phyloP scores from a whole-genome alignment of 202 grass and related monocot species.

The Setaria italica region DNA sequence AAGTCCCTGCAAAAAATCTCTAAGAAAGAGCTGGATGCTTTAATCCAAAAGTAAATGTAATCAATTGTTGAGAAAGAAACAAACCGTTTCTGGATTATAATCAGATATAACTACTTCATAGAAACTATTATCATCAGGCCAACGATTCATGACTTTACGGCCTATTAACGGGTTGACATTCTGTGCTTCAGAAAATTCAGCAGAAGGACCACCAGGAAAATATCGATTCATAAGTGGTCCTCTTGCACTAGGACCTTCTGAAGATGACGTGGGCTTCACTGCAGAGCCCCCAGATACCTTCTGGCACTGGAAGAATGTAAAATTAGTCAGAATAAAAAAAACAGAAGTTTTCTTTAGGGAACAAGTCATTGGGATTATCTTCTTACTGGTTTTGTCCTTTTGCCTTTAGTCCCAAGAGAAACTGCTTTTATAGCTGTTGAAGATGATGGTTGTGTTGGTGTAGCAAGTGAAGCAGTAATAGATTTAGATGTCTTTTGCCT shows the following conservation, averaged over 20 bases:
- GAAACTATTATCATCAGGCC: slow-evolving; percentile 97
- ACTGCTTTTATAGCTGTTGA: slow-evolving; percentile 64
- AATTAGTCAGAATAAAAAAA: background rate
- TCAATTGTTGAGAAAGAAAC: slow-evolving; percentile 47
- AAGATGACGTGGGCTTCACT: slow-evolving; percentile 64
- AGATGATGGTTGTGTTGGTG: slow-evolving; percentile 70
- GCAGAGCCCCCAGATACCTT: slow-evolving; percentile 58
- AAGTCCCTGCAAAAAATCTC: slow-evolving; percentile 61
- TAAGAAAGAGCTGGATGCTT: slow-evolving; percentile 46
- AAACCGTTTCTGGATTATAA: slow-evolving; percentile 68
- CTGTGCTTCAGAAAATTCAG: slow-evolving; percentile 61
- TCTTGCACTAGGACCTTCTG: slow-evolving; percentile 72
- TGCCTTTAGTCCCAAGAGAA: slow-evolving; percentile 66
- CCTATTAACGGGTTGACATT: slow-evolving; percentile 71
- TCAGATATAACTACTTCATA: slow-evolving; percentile 93
- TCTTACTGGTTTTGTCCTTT: slow-evolving; percentile 81
- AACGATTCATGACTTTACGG: slow-evolving; percentile 80
- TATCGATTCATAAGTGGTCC: slow-evolving; percentile 68
- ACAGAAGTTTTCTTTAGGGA: background rate
- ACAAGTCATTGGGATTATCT: slow-evolving; percentile 34
- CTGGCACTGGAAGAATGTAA: slow-evolving; percentile 57
- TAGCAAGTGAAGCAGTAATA: slow-evolving; percentile 51
- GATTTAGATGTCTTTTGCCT: slow-evolving; percentile 90
- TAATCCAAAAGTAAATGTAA: slow-evolving; percentile 43
- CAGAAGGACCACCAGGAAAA: slow-evolving; percentile 45